A percentile compares a stretch with the other conserved stretches of the same genome.
These are phyloP conservation scores for Penicillium chermesinum DNA, from an alignment of 495 filamentous ascomycete species.

Conservation along the genomic window DNA sequence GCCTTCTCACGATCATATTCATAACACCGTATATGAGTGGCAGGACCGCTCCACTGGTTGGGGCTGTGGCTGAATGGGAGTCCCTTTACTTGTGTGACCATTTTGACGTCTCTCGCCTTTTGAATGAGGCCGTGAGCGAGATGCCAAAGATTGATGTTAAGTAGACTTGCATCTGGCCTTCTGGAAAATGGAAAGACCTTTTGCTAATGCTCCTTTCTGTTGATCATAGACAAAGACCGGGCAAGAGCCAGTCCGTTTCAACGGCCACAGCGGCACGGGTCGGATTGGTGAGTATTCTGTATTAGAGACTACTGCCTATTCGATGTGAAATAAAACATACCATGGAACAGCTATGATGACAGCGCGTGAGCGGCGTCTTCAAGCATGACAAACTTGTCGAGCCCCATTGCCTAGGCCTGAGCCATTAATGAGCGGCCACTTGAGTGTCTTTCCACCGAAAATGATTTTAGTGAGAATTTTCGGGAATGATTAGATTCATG, in stretches of 20 bases:
- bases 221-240: conserved; percentile 17
- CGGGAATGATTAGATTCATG: background rate
- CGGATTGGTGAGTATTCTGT: background rate
- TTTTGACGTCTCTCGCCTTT: conserved; percentile 35
- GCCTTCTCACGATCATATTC: conserved; percentile 42
- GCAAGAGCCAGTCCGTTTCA: conserved; percentile 33
- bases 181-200: conserved; percentile 22
- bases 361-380: conserved; percentile 50
- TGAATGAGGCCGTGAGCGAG: conserved; percentile 41
- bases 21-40: conserved; percentile 42
- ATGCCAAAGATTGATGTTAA: conserved; percentile 40
- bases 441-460: conserved; percentile 32
- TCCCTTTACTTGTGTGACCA: conserved; percentile 25
- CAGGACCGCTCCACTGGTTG: conserved; percentile 47
- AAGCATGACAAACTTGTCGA: conserved; percentile 32
- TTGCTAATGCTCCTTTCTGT: conserved; percentile 7
- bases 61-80: conserved; percentile 28
- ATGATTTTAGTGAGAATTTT: conserved; percentile 33
- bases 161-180: conserved; percentile 28
- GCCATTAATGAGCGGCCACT: conserved; percentile 39
- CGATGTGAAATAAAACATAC: conserved; percentile 6
- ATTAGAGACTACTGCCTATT: background rate
- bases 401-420: conserved; percentile 28
- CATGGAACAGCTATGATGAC: conserved; percentile 46
- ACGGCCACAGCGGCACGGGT: conserved; percentile 44